Percentiles rank a stretch among this genome's conserved stretches.
Evolutionary conservation across 2,329 filamentous ascomycete species (phyloP).

Genomic region (Cladosporium velox): DNA sequence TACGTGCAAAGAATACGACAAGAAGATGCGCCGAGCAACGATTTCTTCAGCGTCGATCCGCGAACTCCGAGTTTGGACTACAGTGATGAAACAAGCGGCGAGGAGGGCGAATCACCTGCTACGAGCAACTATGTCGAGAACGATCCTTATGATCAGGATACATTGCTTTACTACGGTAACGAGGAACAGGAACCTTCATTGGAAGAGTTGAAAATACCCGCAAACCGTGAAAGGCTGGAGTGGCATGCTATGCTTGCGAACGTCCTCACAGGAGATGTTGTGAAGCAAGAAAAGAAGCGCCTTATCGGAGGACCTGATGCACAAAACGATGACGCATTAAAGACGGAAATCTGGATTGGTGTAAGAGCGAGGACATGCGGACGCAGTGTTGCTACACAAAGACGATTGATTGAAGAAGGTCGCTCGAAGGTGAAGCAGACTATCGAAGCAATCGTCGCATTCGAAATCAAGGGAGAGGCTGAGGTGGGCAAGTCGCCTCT

Average conservation of each 20-base stretch:
- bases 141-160: conserved; percentile 87
- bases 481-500: conserved; percentile 86
- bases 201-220: conserved; percentile 85
- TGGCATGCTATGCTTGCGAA: conserved; percentile 98
- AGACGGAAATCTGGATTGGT: conserved; percentile 81
- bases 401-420: conserved; percentile 83
- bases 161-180: conserved; percentile 87
- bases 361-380: conserved; percentile 82
- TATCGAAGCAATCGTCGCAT: conserved; percentile 87
- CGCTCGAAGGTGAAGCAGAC: conserved; percentile 70
- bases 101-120: conserved; percentile 86
- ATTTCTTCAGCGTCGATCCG: conserved; percentile 70
- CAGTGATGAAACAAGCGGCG: conserved; percentile 75
- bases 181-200: conserved; percentile 85
- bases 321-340: conserved; percentile 68
- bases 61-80: conserved; percentile 70
- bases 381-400: conserved; percentile 78
- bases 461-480: conserved; percentile 89
- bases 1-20: conserved; percentile 91
- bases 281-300: conserved; percentile 96
- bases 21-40: conserved; percentile 62
- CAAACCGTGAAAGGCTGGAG: conserved; percentile 86
- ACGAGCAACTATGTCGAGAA: conserved; percentile 80
- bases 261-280: conserved; percentile 92
- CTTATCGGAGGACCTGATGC: conserved; percentile 79